These are phyloP conservation scores for Hymenoscyphus scutula DNA, from an alignment of 2,329 filamentous ascomycete species.

Conservation along the genomic window DNA sequence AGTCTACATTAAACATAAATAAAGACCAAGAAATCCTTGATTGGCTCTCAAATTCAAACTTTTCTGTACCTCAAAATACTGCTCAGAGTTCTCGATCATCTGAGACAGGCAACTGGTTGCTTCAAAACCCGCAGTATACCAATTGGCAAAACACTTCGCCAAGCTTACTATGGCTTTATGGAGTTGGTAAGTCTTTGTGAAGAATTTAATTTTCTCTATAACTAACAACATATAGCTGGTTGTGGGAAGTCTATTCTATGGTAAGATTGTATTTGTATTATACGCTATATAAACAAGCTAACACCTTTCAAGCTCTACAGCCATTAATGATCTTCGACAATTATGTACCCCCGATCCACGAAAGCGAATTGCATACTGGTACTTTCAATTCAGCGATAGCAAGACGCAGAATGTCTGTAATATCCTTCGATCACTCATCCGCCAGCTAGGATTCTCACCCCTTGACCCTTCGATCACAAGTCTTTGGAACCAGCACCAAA, in stretches of 20 bases:
- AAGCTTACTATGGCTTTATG: slow-evolving; percentile 4
- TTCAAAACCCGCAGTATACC: background rate
- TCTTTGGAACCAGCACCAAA: background rate
- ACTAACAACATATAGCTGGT: slow-evolving; percentile 4
- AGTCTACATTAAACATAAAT: too few species aligned
- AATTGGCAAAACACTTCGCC: background rate
- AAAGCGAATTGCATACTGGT: slow-evolving; percentile 5
- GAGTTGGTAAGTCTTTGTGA: background rate
- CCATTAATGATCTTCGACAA: slow-evolving; percentile 10
- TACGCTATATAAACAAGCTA: slow-evolving; percentile 1
- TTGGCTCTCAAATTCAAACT: background rate
- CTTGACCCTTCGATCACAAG: background rate
- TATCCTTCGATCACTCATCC: slow-evolving; percentile 6
- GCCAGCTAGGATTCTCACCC: background rate
- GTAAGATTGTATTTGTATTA: background rate
- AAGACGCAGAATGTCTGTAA: slow-evolving; percentile 5
- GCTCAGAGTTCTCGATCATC: background rate
- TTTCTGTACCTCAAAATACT: background rate
- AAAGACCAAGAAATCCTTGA: too few species aligned
- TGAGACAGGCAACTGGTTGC: background rate
- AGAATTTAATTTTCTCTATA: background rate
- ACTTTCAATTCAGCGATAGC: slow-evolving; percentile 14
- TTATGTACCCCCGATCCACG: slow-evolving; percentile 1
- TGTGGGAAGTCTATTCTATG: slow-evolving; percentile 12
- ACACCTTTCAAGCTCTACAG: slow-evolving; percentile 9